Evolutionary conservation across 176 grass and related monocot genomes (phyloP), one percentile per base, ranked within the genome.

Genomic region (Oryza longistaminata): DNA sequence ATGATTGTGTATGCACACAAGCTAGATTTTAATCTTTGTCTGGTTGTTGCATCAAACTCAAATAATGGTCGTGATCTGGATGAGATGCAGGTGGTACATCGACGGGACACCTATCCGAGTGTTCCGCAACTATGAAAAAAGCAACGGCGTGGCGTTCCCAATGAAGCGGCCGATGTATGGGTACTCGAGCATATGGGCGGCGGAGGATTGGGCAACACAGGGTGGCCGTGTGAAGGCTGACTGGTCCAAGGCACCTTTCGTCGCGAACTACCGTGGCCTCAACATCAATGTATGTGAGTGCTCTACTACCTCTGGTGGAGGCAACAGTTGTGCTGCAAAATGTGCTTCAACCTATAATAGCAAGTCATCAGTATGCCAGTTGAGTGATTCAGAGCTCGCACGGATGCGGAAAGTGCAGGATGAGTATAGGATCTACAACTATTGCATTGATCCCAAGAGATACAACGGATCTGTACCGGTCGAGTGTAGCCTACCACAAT

Each of bases 121-220:
- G 2, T 97, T 89, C 82, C 91, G 79, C 31, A 97, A 97, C 83
- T 88, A 92, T 7, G 45, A 89, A 74, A 0, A n/a, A 29, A 92
- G 75, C 80, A 0, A 85, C 1, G 92, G 92, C 13, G 39, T 94
- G 65, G 53, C 86, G 1, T 97, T 68, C 11, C 92, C 90, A 3
- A 91, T 76, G 7, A 85, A 55, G 21, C 82, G 75, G 45, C 86
- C 90, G 0, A 94, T 92, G 92, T 82, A 29, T 29, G 84, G 60
- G 3, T 93, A 91, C 89, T 93, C 89, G 0, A 96, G 94, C 87
- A 90, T 93, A 46, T 93, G 94, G 93, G 81, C 83, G 0, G 93
- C 93, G 0, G 88, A 91, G 19, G 86, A 92, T 33, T 95, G 93
- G 93, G 91, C 94, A 1, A 87, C 86, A 8, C 89, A 91, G 65